phyloP scores from a whole-genome alignment of 495 filamentous ascomycete genomes.

The Penicillium nucicola region DNA sequence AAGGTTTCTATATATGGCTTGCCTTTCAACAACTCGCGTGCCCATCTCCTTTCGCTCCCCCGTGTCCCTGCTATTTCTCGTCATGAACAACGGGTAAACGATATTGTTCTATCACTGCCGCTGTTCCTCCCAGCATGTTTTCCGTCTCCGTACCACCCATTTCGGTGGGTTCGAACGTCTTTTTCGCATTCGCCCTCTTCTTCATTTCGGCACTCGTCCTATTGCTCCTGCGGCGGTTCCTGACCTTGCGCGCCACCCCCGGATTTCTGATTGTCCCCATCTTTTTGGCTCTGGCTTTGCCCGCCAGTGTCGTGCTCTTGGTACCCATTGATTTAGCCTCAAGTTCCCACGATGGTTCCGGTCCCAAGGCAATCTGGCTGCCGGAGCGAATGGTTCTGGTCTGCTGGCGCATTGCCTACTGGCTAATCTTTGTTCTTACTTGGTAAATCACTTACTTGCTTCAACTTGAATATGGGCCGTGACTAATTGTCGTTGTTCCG shows the following conservation, averaged over 20 bases:
- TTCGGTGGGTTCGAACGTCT: conserved; percentile 66
- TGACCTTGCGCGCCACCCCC: conserved; percentile 86
- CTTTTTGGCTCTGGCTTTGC: conserved; percentile 89
- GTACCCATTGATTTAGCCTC: conserved; percentile 96
- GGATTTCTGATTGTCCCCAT: conserved; percentile 88
- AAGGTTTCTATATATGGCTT: conserved; percentile 8
- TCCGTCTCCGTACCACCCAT: conserved; percentile 30
- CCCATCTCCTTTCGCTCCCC: neutral
- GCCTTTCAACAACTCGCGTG: neutral
- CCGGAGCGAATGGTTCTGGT: conserved; percentile 70
- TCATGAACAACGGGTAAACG: conserved; percentile 18
- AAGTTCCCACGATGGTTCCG: conserved; percentile 66
- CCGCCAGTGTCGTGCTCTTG: conserved; percentile 88
- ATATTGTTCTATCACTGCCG: conserved; percentile 1
- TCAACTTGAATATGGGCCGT: neutral
- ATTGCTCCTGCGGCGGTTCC: conserved; percentile 80
- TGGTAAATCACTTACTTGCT: conserved; percentile 56
- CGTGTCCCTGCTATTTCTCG: neutral
- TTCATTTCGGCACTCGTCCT: conserved; percentile 72
- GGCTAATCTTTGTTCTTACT: conserved; percentile 91
- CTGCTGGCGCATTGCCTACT: conserved; percentile 91
- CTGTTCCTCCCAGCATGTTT: conserved; percentile 18
- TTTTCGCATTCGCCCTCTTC: conserved; percentile 67
- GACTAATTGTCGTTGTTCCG: conserved; percentile 3
- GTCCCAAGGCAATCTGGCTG: conserved; percentile 63